Evolutionary conservation across 305 asterid genomes (phyloP).

Genomic region (Solanum aculeatissimum): DNA sequence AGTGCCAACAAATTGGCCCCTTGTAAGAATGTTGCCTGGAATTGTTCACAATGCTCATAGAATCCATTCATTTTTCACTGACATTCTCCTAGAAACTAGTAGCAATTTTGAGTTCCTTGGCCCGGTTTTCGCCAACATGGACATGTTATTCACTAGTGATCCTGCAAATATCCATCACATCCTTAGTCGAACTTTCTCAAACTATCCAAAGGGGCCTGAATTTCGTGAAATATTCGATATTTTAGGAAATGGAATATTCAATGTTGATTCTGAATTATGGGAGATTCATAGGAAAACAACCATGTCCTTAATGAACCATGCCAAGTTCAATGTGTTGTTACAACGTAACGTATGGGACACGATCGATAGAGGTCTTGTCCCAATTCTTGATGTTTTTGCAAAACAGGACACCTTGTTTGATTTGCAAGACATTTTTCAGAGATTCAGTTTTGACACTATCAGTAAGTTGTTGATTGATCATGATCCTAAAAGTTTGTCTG

Average conservation of each 20-base stretch:
- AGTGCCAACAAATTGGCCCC: slow-evolving; percentile 10
- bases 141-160: slow-evolving; percentile 6
- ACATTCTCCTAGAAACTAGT: not conserved
- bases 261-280: slow-evolving; percentile 8
- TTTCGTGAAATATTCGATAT: slow-evolving; percentile 3
- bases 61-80: slow-evolving; percentile 9
- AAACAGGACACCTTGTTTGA: not conserved
- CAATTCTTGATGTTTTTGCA: not conserved
- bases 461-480: slow-evolving; percentile 1
- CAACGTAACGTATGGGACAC: not conserved
- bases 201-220: slow-evolving; percentile 10
- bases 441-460: slow-evolving; percentile 5
- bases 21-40: slow-evolving; percentile 18
- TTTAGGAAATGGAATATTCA: slow-evolving; percentile 11
- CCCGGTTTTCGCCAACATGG: not conserved
- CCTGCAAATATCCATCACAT: slow-evolving; percentile 7
- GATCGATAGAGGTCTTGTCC: not conserved
- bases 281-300: slow-evolving; percentile 7
- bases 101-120: slow-evolving; percentile 5
- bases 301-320: not conserved
- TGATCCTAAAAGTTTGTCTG: slow-evolving; percentile 1
- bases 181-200: slow-evolving; percentile 10
- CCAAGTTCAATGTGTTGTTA: not conserved
- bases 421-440: slow-evolving; percentile 10
- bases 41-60: not conserved